Percentiles rank a stretch among this genome's conserved stretches.
Evolutionary conservation across 352 stramenopile species (phyloP).

Genomic region (Thraustochytrium striatum): DNA sequence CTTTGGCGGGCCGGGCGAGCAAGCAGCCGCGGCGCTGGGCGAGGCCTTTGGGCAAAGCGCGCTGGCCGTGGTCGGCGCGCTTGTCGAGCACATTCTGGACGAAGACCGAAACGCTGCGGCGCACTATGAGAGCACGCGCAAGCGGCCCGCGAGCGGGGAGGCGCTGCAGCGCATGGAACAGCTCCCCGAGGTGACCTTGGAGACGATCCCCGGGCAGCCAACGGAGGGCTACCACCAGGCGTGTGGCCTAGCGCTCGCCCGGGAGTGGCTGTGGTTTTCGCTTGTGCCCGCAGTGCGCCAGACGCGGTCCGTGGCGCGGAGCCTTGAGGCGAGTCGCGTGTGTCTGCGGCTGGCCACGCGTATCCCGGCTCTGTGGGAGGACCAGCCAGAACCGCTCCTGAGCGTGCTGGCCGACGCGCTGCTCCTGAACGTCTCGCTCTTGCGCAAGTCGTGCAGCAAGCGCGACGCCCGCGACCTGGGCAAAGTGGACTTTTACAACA

Average conservation of each 20-base stretch:
- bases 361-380: neutral
- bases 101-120: no score
- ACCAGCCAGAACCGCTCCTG: neutral
- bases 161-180: no score
- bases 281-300: neutral
- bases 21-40: no score
- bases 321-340: neutral
- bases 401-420: neutral
- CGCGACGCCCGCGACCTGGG: neutral
- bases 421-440: neutral
- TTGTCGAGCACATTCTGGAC: no score
- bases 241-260: neutral
- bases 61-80: no score
- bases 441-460: neutral
- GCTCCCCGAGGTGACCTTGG: neutral
- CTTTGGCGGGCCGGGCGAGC: no score
- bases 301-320: neutral
- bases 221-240: neutral
- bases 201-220: neutral
- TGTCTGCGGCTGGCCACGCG: neutral
- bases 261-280: neutral
- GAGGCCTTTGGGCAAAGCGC: no score
- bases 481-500: neutral
- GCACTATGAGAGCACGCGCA: no score
- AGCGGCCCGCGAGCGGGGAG: no score